Base-by-base conservation (phyloP, 2,329 filamentous ascomycete genomes). In the Biscogniauxia marginata region DNA sequence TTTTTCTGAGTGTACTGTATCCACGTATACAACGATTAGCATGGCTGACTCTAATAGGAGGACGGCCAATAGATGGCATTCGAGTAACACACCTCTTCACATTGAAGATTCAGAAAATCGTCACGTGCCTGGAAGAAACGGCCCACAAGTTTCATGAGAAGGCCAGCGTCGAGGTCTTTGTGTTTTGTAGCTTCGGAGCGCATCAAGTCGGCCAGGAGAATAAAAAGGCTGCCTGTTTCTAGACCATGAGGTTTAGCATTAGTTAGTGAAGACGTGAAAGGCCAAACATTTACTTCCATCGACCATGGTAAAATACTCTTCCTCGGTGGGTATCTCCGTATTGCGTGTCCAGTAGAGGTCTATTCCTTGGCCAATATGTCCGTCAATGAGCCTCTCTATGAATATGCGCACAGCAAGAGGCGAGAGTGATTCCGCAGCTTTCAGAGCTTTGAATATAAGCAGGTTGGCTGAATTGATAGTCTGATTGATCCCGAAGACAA, bases 381-480 rank as follows among this genome's bases (percentile, higher is more conserved):
- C 48, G 23, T 53, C 44, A 13, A 23, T 49, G 34, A 58, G 52
- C 50, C 52, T 50, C 20, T 57, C 45, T 9, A 57, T 51, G n/a
- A n/a, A n/a, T n/a, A n/a, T n/a, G n/a, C n/a, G n/a, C n/a, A n/a
- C n/a, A n/a, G n/a, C n/a, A n/a, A n/a, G n/a, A n/a, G n/a, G n/a
- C n/a, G n/a, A n/a, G n/a, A n/a, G n/a, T n/a, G n/a, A n/a, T n/a
- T n/a, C n/a, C n/a, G n/a, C n/a, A n/a, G n/a, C n/a, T n/a, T n/a
- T n/a, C n/a, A n/a, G n/a, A n/a, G n/a, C n/a, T n/a, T n/a, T n/a
- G n/a, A n/a, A n/a, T n/a, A n/a, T n/a, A n/a, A n/a, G n/a, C n/a
- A n/a, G n/a, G n/a, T n/a, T n/a, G n/a, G n/a, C n/a, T n/a, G 50
- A 53, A 51, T 59, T 59, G 22, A 59, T 49, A 6, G 56, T 56